Base-by-base conservation (phyloP, 2,329 filamentous ascomycete species). In the Microsporum audouinii region DNA sequence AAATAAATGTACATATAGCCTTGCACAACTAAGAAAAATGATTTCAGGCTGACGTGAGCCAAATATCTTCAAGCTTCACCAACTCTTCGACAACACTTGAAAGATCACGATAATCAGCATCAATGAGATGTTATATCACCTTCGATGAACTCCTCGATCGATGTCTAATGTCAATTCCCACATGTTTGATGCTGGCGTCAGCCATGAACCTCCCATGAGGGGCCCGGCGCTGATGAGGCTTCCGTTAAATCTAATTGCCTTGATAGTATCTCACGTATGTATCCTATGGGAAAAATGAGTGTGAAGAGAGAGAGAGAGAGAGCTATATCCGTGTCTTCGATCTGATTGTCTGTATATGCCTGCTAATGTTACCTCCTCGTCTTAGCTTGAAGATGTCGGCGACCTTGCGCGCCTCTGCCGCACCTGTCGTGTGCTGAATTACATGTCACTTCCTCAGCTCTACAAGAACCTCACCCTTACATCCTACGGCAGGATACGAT, bases 391-490 rank as follows among this genome's bases (percentile, higher is more conserved):
- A 64, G 76, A 84, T 73, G 75, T 77, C 49, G 79, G 72, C 62
- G 83, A 85, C 68, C 77, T 86, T 31, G 82, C 82, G 36, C 77
- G 82, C 63, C 71, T 84, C 59, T 84, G 82, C 64, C 78, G 82
- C 61, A 84, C 83, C 58, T 84, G 81, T 63, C 78, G 82, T 12
- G 77, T 86, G 45, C 77, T 85, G 66, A 83, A 85, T 66, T 86
- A 86, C 72, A 85, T 86, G 82, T 77, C 81, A 38, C 73, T 85
- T 2, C 83, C 84, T 23, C 81, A 81, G 61, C 78, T 86, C 45
- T 86, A 85, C 71, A 76, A 78, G 68, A 71, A 74, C 38, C 78
- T 86, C 59, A 79, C 76, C 4, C 73, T 86, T 38, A 80, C 76
- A 60, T 83, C 82, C 5, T 84, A 86, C 68, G 74, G 79, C 57